Percentiles rank a stretch among this genome's conserved stretches.
Conservation (phyloP, 2,329 filamentous ascomycete genomes). For the Venturia pyrina region DNA sequence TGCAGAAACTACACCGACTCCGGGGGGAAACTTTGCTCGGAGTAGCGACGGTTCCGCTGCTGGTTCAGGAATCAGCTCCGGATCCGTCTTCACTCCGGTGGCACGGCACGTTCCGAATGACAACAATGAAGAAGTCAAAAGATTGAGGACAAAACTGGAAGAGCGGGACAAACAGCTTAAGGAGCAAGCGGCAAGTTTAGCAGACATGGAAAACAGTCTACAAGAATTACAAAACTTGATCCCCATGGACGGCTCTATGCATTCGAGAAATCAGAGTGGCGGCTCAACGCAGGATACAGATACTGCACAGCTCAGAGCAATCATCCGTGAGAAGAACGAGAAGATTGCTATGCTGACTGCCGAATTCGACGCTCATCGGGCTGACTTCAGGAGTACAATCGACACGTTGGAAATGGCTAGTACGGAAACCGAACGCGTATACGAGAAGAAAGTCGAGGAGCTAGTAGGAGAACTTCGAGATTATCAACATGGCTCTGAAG, state of each 20-base stretch:
- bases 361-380: constrained; percentile 89
- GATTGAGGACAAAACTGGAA: constrained; percentile 62
- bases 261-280: constrained; percentile 34
- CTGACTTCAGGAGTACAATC: constrained; percentile 93
- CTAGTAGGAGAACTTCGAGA: constrained; percentile 76
- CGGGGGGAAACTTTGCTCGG: constrained; percentile 42
- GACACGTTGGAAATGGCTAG: constrained; percentile 88
- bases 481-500: constrained; percentile 69
- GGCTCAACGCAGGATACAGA: constrained; percentile 53
- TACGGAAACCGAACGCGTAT: constrained; percentile 89
- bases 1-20: constrained; percentile 20
- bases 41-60: constrained; percentile 39
- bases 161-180: constrained; percentile 81
- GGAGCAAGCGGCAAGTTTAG: constrained; percentile 71
- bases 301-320: constrained; percentile 62
- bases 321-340: constrained; percentile 90
- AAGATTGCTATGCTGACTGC: constrained; percentile 87
- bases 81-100: constrained; percentile 31
- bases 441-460: constrained; percentile 85
- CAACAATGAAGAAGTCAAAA: constrained; percentile 55
- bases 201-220: constrained; percentile 83
- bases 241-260: constrained; percentile 40
- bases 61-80: constrained; percentile 28
- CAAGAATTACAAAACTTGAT: constrained; percentile 72
- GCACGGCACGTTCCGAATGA: constrained; percentile 27